phyloP scores from a whole-genome alignment of 345 rosid genomes.

The Heritiera fomes region DNA sequence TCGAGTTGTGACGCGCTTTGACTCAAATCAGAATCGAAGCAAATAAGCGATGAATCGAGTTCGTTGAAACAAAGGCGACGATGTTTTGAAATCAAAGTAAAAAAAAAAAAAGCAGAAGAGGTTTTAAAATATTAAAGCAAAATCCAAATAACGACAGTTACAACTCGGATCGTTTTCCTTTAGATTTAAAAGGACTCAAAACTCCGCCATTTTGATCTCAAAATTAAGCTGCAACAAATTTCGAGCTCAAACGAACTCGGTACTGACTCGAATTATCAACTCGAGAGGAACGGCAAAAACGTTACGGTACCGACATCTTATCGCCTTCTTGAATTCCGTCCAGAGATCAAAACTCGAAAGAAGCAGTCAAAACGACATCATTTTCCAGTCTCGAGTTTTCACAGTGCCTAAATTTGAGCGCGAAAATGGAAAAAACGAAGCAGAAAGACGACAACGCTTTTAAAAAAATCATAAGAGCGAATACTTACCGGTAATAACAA shows the following conservation, averaged over 20 bases:
- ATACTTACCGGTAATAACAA: slow-evolving; percentile 17
- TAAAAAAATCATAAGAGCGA: slow-evolving; percentile 12
- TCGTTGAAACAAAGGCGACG: neutral
- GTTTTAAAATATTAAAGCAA: neutral
- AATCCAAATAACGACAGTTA: slow-evolving; percentile 10
- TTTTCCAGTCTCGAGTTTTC: neutral
- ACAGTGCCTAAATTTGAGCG: slow-evolving; percentile 17
- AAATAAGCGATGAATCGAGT: slow-evolving; percentile 5
- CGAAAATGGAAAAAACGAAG: neutral
- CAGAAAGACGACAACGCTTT: slow-evolving; percentile 28
- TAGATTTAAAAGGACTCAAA: neutral
- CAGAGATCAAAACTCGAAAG: neutral
- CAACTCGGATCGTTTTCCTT: slow-evolving; percentile 20
- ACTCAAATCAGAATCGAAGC: slow-evolving; percentile 20
- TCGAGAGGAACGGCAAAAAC: neutral
- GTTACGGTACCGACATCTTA: neutral
- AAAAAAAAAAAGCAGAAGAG: neutral
- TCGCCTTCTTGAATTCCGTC: slow-evolving; percentile 3
- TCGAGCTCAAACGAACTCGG: slow-evolving; percentile 19
- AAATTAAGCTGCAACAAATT: neutral
- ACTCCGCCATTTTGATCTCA: slow-evolving; percentile 1
- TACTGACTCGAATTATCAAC: slow-evolving; percentile 19
- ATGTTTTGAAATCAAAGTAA: neutral
- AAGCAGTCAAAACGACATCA: slow-evolving; percentile 10
- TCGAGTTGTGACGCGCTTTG: slow-evolving; percentile 2